phyloP scores from a whole-genome alignment of 2,329 filamentous ascomycete genomes.

The Fusarium sp. region DNA sequence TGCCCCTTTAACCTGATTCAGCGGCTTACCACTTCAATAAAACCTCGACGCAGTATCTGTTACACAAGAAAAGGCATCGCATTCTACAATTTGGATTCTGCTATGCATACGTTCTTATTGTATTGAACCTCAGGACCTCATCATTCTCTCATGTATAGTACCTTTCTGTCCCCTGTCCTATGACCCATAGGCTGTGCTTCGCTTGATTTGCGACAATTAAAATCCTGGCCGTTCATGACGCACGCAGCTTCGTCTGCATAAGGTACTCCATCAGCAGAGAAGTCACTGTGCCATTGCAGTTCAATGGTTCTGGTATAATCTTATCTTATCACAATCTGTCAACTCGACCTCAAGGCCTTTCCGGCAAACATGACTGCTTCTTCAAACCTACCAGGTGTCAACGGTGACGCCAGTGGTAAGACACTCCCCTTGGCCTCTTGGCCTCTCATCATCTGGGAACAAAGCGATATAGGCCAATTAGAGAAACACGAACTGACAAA shows the following conservation, averaged over 20 bases:
- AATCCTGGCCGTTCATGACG: constrained; percentile 36
- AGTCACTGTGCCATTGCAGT: constrained; percentile 2
- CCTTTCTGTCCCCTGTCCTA: constrained; percentile 16
- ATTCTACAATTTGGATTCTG: neutral
- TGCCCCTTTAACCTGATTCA: constrained; percentile 25
- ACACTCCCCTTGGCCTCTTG: neutral
- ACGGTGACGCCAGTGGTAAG: constrained; percentile 29
- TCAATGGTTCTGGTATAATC: neutral
- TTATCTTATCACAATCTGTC: neutral
- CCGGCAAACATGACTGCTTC: constrained; percentile 31
- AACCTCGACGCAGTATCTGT: constrained; percentile 2
- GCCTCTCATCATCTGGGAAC: neutral
- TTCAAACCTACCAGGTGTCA: constrained; percentile 23
- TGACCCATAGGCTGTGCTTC: constrained; percentile 13
- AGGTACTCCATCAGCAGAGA: constrained; percentile 6
- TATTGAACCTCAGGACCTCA: neutral
- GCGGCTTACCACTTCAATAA: constrained; percentile 5
- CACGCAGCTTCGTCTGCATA: constrained; percentile 23
- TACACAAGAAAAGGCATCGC: constrained; percentile 5
- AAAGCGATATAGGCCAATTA: constrained; percentile 10
- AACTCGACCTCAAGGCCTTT: neutral
- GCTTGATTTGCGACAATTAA: constrained; percentile 34
- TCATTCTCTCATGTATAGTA: neutral
- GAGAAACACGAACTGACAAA: neutral
- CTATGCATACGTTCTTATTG: neutral